phyloP scores from a whole-genome alignment of 768 basidiomycete genomes.

The Tricholomella constricta region DNA sequence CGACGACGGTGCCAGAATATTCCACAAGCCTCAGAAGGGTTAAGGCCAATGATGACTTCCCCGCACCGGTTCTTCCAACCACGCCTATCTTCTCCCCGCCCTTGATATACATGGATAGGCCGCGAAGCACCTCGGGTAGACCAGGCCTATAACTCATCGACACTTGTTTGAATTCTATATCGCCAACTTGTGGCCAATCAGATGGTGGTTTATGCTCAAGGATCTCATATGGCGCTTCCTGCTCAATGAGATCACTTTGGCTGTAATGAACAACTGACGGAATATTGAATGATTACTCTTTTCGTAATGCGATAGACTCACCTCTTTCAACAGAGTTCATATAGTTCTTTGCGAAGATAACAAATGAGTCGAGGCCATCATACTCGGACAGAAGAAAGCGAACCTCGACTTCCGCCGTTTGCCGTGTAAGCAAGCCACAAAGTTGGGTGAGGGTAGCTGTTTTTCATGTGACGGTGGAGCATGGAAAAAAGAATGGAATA shows the following conservation, averaged over 20 bases:
- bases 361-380: neutral
- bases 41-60: conserved; percentile 64
- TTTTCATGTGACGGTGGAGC: neutral
- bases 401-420: conserved; percentile 68
- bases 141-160: conserved; percentile 67
- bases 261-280: conserved; percentile 55
- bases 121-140: conserved; percentile 71
- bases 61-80: conserved; percentile 65
- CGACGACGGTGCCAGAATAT: conserved; percentile 58
- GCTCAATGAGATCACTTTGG: conserved; percentile 47
- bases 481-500: neutral
- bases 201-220: conserved; percentile 52
- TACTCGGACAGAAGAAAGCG: conserved; percentile 4
- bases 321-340: conserved; percentile 69
- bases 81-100: conserved; percentile 79
- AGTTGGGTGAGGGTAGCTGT: conserved; percentile 53
- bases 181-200: conserved; percentile 66
- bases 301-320: conserved; percentile 18
- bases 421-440: conserved; percentile 55
- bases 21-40: conserved; percentile 73
- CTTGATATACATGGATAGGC: conserved; percentile 57
- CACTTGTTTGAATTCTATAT: conserved; percentile 62
- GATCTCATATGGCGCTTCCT: conserved; percentile 69
- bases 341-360: conserved; percentile 51
- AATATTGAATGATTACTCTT: neutral